Percentiles rank a stretch among this genome's conserved stretches.
These are phyloP conservation scores for Mangifera indica DNA, from an alignment of 345 rosid species.

Conservation along the genomic window DNA sequence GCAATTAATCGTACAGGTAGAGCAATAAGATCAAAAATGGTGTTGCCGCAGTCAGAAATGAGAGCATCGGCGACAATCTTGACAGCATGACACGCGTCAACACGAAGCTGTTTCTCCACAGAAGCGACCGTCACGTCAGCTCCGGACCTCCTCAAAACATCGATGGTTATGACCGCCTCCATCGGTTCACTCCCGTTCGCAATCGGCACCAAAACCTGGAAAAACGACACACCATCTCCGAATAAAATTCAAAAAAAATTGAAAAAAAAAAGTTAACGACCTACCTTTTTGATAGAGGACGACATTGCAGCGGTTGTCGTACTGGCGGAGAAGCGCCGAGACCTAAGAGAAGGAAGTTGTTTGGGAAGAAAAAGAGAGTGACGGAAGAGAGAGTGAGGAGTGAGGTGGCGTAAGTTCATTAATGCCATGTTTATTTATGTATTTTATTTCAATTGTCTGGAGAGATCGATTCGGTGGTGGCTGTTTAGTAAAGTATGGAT, in stretches of 20 bases:
- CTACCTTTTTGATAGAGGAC: conserved; percentile 53
- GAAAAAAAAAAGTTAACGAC: neutral
- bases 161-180: conserved; percentile 85
- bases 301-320: conserved; percentile 49
- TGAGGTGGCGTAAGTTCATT: conserved; percentile 27
- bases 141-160: conserved; percentile 76
- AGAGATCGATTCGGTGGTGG: conserved; percentile 10
- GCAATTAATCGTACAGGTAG: conserved; percentile 51
- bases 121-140: conserved; percentile 85
- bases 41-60: conserved; percentile 46
- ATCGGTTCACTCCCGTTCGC: conserved; percentile 93
- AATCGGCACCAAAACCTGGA: conserved; percentile 86
- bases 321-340: conserved; percentile 30
- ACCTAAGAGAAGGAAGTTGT: conserved; percentile 20
- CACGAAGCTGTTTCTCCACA: conserved; percentile 61
- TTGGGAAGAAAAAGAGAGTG: neutral
- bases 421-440: conserved; percentile 20
- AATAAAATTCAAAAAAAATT: neutral
- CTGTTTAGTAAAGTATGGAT: neutral
- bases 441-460: neutral
- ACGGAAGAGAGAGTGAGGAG: conserved; percentile 17
- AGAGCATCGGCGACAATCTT: conserved; percentile 77
- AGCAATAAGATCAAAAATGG: conserved; percentile 68
- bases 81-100: conserved; percentile 75
- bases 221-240: neutral